A percentile compares a stretch with the other conserved stretches of the same genome.
phyloP scores from a whole-genome alignment of 495 filamentous ascomycete genomes.

The Hyaloscypha finlandica region DNA sequence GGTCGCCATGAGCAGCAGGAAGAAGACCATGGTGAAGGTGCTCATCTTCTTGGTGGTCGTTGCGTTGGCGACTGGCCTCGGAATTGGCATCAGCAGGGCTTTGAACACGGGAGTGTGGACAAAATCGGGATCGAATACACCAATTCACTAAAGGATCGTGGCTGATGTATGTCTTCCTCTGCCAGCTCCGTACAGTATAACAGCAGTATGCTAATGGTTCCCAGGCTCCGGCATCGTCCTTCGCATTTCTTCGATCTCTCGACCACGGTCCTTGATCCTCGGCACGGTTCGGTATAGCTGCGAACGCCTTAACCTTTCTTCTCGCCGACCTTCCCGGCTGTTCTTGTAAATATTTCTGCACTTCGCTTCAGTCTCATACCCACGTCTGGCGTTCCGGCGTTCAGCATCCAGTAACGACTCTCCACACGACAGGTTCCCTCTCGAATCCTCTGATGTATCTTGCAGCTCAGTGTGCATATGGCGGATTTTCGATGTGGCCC shows the following conservation, averaged over 20 bases:
- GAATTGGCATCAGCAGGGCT: slow-evolving; percentile 61
- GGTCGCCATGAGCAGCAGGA: slow-evolving; percentile 47
- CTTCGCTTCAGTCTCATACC: slow-evolving; percentile 4
- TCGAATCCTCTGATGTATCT: background rate
- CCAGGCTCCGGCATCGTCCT: slow-evolving; percentile 2
- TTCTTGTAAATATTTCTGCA: slow-evolving; percentile 2
- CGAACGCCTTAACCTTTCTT: background rate
- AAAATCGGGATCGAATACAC: slow-evolving; percentile 11
- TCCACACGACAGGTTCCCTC: background rate
- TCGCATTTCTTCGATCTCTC: background rate
- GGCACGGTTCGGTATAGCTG: background rate
- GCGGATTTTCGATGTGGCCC: slow-evolving; percentile 2
- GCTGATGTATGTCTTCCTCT: background rate
- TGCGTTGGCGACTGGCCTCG: slow-evolving; percentile 61
- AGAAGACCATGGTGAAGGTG: slow-evolving; percentile 53
- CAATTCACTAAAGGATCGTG: slow-evolving; percentile 10
- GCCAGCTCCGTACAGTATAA: background rate
- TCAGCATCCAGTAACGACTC: background rate
- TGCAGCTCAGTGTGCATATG: background rate
- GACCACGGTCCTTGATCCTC: background rate
- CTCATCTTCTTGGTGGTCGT: slow-evolving; percentile 57
- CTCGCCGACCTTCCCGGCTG: background rate
- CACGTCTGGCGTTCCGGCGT: slow-evolving; percentile 6
- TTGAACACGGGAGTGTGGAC: slow-evolving; percentile 61
- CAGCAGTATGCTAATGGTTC: background rate